Evolutionary conservation across 179 eudicot genomes (phyloP), one percentile per base, ranked within the genome.

Genomic region (Vitellaria paradoxa): DNA sequence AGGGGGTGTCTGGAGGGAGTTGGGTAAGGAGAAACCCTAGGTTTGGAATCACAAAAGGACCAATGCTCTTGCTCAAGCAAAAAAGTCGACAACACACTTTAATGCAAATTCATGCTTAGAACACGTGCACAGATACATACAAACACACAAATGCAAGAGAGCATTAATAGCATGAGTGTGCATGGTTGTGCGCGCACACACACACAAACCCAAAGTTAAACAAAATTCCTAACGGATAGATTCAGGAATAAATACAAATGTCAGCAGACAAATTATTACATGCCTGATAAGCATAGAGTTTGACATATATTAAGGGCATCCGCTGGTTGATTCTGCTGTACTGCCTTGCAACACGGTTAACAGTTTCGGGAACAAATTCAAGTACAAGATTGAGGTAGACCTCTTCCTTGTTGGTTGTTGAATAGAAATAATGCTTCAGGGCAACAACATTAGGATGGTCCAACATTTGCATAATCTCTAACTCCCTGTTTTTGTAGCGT

Each of bases 381-480:
- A 94, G 91, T 57, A 94, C 98, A 61, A 94, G 97, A 86, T 94
- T 94, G 60, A 94, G 92, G 93, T 94, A 92, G 20, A 92, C 23
- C 84, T 94, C 98, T 76, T 94, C 94, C 78, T 91, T 92, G 78
- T 94, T 97, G 23, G 92, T 92, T 72, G 92, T 88, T 74, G 98
- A 88, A 79, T 82, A 92, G 85, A 94, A 94, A 75, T 81, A 91
- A 86, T 94, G 98, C 84, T 92, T 94, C 47, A 94, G 92, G 73
- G 94, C 92, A 56, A 94, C 98, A 84, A 91, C 86, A 81, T 94
- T 94, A 69, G 98, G 98, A 86, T 94, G 98, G 85, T 94, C 97
- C 88, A 94, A 70, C 98, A 91, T 91, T 87, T 92, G 97, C 98
- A 94, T 91, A 71, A 94, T 92, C 84, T 94, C 94, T 73, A 94